Percentiles rank a stretch among this genome's conserved stretches.
Evolutionary conservation across 257 asterid genomes (phyloP).

Genomic region (Thymus mandschuricus): DNA sequence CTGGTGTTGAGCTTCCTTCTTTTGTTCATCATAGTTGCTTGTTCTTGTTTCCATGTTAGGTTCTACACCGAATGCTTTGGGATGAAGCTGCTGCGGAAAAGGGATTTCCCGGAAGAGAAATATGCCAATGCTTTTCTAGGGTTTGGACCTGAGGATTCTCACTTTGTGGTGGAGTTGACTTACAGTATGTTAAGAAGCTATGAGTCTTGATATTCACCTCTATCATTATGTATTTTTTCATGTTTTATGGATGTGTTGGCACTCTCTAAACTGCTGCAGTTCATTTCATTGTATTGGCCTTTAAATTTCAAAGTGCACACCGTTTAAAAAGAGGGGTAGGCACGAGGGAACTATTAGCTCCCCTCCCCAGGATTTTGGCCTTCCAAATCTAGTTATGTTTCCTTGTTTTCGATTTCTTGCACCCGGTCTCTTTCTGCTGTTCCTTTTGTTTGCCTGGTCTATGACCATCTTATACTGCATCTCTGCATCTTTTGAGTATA

Average conservation of each 20-base stretch:
- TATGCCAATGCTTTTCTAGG: conserved; percentile 98
- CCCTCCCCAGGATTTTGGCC: too few species aligned
- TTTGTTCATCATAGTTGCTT: conserved; percentile 17
- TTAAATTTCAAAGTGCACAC: not conserved
- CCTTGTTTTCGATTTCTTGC: not conserved
- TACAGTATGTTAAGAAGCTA: conserved; percentile 66
- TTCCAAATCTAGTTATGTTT: too few species aligned
- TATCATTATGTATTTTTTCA: not conserved
- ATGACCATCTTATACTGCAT: not conserved
- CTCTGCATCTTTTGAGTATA: conserved; percentile 4
- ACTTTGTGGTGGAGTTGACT: conserved; percentile 89
- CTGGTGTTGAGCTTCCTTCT: conserved; percentile 20
- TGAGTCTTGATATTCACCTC: not conserved
- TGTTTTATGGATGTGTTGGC: conserved; percentile 14
- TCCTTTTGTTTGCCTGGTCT: not conserved
- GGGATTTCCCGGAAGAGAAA: conserved; percentile 90
- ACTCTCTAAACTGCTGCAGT: not conserved
- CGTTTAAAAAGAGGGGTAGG: conserved; percentile 9
- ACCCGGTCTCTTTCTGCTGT: not conserved
- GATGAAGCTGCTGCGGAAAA: conserved; percentile 89
- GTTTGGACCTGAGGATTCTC: conserved; percentile 94
- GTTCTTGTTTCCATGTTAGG: conserved; percentile 43
- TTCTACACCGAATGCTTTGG: conserved; percentile 95
- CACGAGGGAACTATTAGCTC: not conserved
- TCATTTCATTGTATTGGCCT: not conserved